Base-by-base conservation (phyloP, 805 yeast species). In the Kodamaea sagamina region DNA sequence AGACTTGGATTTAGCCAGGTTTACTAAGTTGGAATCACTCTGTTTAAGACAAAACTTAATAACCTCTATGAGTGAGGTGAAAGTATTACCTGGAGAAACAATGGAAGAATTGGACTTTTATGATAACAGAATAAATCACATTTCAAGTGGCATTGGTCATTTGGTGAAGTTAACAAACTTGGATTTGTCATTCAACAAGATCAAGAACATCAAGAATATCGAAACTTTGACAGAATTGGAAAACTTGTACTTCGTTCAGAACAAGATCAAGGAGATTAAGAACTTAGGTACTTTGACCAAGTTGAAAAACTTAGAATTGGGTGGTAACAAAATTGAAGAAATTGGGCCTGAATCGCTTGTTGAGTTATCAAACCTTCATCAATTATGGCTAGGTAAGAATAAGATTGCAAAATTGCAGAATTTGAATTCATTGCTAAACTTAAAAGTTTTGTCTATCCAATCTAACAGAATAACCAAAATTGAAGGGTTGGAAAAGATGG, bases 331-430 rank as follows among this genome's bases (percentile, higher is more conserved):
- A 45, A 75, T 89, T 36, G 73, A 78, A 34, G 62, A 55, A 31
- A 80, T 86, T 35, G 58, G 68, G 22, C 29, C 16, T 6, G 84
- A 81, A 49, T 78, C 79, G 31, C 59, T 90, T 52, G 72, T 74
- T 15, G 62, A 66, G 0, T 68, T 92, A 46, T 67, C 64, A 0
- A 77, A 74, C 39, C 65, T 93, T 34, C 78, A 79, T 50, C 86
- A 90, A 58, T 68, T 93, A 36, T 93, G 98, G 99, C 71, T 93
- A 32, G 99, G 98, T 36, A 89, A 89, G 58, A 93, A 93, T 63
- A 76, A 77, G 48, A 86, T 93, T 42, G 53, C 75, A 1, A 76
- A 67, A 55, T 63, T 93, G 29, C 75, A 86, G 51, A 84, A 86
- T 57, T 67, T 93, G 43, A 62, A 68, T 25, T 68, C 70, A 6